phyloP scores from a whole-genome alignment of 371 early-diverging fungal genomes.

The Mucor lusitanicus region DNA sequence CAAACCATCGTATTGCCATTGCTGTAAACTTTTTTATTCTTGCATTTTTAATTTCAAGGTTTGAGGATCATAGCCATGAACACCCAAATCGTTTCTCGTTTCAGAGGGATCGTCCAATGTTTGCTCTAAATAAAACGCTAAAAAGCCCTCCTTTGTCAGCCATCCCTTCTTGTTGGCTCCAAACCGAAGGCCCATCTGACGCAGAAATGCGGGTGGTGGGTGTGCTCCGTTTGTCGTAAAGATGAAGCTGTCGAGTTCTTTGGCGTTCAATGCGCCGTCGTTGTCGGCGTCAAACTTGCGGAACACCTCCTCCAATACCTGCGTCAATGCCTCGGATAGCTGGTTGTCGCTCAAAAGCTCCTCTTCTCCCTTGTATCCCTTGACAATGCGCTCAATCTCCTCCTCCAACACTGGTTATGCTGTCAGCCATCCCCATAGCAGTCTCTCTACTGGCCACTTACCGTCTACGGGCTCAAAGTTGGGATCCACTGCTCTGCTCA shows the following conservation, averaged over 20 bases:
- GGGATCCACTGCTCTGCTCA: constrained; percentile 53
- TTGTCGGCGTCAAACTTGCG: constrained; percentile 47
- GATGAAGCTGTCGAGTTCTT: constrained; percentile 52
- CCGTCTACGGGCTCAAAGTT: constrained; percentile 51
- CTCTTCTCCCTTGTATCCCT: constrained; percentile 44
- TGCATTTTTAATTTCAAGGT: constrained; percentile 27
- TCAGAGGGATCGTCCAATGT: constrained; percentile 59
- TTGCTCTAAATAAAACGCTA: constrained; percentile 57
- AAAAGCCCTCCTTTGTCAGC: constrained; percentile 54
- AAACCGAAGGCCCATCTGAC: constrained; percentile 53
- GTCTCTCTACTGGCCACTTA: constrained; percentile 21
- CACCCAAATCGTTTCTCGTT: constrained; percentile 53
- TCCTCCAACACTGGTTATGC: constrained; percentile 35
- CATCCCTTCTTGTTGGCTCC: constrained; percentile 50
- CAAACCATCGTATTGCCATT: constrained; percentile 22
- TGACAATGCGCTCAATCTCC: constrained; percentile 46
- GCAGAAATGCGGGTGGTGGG: constrained; percentile 52
- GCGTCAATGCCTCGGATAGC: constrained; percentile 36
- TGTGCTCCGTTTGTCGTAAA: constrained; percentile 53
- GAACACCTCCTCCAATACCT: constrained; percentile 47
- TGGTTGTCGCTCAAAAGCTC: constrained; percentile 41
- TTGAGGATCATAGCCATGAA: constrained; percentile 55
- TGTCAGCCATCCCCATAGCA: neutral
- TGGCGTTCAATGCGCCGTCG: constrained; percentile 41
- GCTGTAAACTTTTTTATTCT: constrained; percentile 10